These are phyloP conservation scores for Clarireedia sp. DNA, from an alignment of 2,329 filamentous ascomycete genomes.

Conservation along the genomic window DNA sequence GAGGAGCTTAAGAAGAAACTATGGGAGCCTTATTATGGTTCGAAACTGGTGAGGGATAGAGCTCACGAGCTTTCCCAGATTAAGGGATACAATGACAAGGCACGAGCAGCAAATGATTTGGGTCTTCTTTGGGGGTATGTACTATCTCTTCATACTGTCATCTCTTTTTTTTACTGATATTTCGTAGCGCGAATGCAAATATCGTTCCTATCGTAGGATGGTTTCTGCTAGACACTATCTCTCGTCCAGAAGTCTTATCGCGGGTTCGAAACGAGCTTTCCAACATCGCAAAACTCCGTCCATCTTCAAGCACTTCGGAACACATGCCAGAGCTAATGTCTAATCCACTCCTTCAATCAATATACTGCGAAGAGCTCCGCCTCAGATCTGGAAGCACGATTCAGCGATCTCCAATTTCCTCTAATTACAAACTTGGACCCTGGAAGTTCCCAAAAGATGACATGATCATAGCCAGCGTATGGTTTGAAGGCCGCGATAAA, in stretches of 20 bases:
- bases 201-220: slow-evolving; percentile 23
- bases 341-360: slow-evolving; percentile 29
- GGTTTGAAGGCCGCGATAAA: slow-evolving; percentile 16
- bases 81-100: slow-evolving; percentile 9
- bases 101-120: slow-evolving; percentile 15
- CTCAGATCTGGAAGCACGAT: slow-evolving; percentile 19
- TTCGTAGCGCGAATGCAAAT: slow-evolving; percentile 23
- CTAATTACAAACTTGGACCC: slow-evolving; percentile 23
- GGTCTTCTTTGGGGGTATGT: slow-evolving; percentile 22
- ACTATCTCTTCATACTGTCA: background rate
- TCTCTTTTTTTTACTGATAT: background rate
- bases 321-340: slow-evolving; percentile 16
- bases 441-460: slow-evolving; percentile 26
- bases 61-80: slow-evolving; percentile 4
- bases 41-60: slow-evolving; percentile 25
- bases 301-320: background rate
- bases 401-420: slow-evolving; percentile 13
- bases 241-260: slow-evolving; percentile 16
- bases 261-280: slow-evolving; percentile 18
- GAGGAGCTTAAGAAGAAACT: slow-evolving; percentile 12
- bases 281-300: slow-evolving; percentile 6
- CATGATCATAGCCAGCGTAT: slow-evolving; percentile 22
- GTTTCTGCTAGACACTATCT: slow-evolving; percentile 22
- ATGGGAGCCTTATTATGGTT: slow-evolving; percentile 27
- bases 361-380: slow-evolving; percentile 32